Evolutionary conservation across 163 green algal genomes (phyloP).

Genomic region (Chlamydomonas reinhardtii): DNA sequence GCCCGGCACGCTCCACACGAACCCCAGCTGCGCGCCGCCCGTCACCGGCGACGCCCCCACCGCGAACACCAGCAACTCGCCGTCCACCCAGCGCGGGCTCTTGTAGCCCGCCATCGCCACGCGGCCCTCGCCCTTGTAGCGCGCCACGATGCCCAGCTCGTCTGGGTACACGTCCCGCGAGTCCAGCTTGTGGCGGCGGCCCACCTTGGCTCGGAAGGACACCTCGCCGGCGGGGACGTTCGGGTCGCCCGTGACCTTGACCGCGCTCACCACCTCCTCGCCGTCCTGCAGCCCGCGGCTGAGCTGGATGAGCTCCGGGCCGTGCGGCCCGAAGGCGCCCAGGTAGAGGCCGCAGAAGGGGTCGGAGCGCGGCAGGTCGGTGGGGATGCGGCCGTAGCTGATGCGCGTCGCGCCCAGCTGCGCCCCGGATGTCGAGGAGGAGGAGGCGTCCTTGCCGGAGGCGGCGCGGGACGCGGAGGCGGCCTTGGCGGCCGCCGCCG

Average conservation of each 20-base stretch:
- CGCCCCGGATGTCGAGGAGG: not conserved
- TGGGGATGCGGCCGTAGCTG: constrained; percentile 67
- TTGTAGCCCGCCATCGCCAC: constrained; percentile 78
- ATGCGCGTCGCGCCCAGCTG: constrained; percentile 6
- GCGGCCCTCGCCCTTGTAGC: constrained; percentile 88
- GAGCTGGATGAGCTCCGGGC: constrained; percentile 89
- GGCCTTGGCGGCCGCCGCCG: not conserved
- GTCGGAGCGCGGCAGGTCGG: constrained; percentile 63
- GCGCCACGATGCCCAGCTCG: constrained; percentile 81
- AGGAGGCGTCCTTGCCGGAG: not conserved
- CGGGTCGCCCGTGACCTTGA: constrained; percentile 94
- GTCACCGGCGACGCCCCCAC: constrained; percentile 62
- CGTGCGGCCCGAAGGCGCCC: constrained; percentile 92
- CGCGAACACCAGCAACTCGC: constrained; percentile 88
- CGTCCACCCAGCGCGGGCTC: constrained; percentile 86
- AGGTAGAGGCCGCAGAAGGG: constrained; percentile 87
- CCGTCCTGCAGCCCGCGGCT: constrained; percentile 61
- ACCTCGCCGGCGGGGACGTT: constrained; percentile 89
- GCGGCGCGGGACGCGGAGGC: not conserved
- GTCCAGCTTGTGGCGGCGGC: constrained; percentile 62
- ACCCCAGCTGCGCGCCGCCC: constrained; percentile 84
- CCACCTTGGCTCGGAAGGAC: constrained; percentile 60
- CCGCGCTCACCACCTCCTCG: constrained; percentile 78
- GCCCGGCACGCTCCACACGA: constrained; percentile 86
- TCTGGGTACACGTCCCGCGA: constrained; percentile 82